phyloP scores from a whole-genome alignment of 1,284 basidiomycete species.

The Apiotrichum laibachii region DNA sequence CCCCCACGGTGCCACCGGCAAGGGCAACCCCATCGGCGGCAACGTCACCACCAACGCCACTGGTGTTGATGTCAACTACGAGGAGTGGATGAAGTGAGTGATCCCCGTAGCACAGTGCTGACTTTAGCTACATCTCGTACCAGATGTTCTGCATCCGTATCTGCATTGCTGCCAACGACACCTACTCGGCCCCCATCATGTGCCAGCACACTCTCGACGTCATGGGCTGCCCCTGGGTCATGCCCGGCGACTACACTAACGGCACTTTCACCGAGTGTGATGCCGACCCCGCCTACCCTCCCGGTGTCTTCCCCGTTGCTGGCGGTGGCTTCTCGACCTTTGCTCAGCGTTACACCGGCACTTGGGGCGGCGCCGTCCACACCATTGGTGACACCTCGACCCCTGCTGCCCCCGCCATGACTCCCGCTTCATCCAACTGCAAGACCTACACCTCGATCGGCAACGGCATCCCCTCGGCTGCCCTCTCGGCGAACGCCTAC shows the following conservation, averaged over 20 bases:
- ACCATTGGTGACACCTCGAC: slow-evolving; percentile 50
- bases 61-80: slow-evolving; percentile 54
- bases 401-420: slow-evolving; percentile 41
- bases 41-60: slow-evolving; percentile 57
- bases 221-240: slow-evolving; percentile 54
- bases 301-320: slow-evolving; percentile 46
- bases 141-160: slow-evolving; percentile 52
- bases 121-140: slow-evolving; percentile 49
- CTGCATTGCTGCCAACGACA: slow-evolving; percentile 49
- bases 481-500: slow-evolving; percentile 22
- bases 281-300: slow-evolving; percentile 50
- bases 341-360: slow-evolving; percentile 52
- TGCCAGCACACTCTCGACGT: slow-evolving; percentile 51
- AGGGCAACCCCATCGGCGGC: slow-evolving; percentile 57
- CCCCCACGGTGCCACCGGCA: slow-evolving; percentile 53
- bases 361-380: slow-evolving; percentile 30
- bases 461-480: slow-evolving; percentile 34
- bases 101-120: background rate
- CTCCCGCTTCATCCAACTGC: slow-evolving; percentile 50
- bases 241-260: slow-evolving; percentile 53
- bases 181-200: slow-evolving; percentile 41
- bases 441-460: slow-evolving; percentile 46
- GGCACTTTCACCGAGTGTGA: slow-evolving; percentile 52
- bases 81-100: slow-evolving; percentile 56
- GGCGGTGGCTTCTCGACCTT: slow-evolving; percentile 50